A percentile compares a stretch with the other conserved stretches of the same genome.
These are phyloP conservation scores for Onygena corvina DNA, from an alignment of 2,329 filamentous ascomycete species.

Conservation along the genomic window DNA sequence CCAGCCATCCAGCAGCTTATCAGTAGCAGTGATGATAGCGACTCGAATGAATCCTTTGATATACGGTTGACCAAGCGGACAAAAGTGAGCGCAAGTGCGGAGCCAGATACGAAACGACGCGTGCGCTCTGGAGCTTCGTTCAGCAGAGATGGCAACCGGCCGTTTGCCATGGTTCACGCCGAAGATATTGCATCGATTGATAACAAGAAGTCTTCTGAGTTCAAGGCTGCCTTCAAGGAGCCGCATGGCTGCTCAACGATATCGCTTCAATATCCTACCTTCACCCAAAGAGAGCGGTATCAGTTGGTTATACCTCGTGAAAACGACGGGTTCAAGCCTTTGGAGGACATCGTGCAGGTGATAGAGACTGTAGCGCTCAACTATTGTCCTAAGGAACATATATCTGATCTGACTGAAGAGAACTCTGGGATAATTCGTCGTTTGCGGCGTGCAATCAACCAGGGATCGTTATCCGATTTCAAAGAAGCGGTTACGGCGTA, in stretches of 20 bases:
- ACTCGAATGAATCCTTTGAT: conserved; percentile 28
- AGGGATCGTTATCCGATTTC: conserved; percentile 59
- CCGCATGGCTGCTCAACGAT: conserved; percentile 40
- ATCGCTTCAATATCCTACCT: conserved; percentile 73
- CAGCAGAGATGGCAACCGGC: conserved; percentile 27
- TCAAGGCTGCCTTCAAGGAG: conserved; percentile 39
- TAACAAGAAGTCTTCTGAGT: conserved; percentile 37
- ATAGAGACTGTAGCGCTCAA: conserved; percentile 58
- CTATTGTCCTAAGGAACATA: conserved; percentile 63
- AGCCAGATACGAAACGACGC: conserved; percentile 34
- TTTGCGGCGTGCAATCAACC: conserved; percentile 60
- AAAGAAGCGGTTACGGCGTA: conserved; percentile 61
- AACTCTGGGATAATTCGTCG: conserved; percentile 62
- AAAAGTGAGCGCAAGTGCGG: conserved; percentile 30
- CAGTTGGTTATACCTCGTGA: conserved; percentile 68
- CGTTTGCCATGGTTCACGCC: conserved; percentile 39
- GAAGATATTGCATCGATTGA: conserved; percentile 34
- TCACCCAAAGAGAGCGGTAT: conserved; percentile 58
- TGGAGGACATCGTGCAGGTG: conserved; percentile 59
- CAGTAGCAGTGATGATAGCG: conserved; percentile 32
- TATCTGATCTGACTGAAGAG: conserved; percentile 56
- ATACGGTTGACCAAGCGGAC: conserved; percentile 34
- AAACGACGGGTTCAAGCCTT: conserved; percentile 55
- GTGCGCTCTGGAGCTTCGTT: conserved; percentile 38
- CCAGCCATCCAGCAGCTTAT: conserved; percentile 25